Percentiles rank a stretch among this genome's conserved stretches.
Evolutionary conservation across 2,329 filamentous ascomycete genomes (phyloP).

Genomic region (Talaromyces funiculosus): DNA sequence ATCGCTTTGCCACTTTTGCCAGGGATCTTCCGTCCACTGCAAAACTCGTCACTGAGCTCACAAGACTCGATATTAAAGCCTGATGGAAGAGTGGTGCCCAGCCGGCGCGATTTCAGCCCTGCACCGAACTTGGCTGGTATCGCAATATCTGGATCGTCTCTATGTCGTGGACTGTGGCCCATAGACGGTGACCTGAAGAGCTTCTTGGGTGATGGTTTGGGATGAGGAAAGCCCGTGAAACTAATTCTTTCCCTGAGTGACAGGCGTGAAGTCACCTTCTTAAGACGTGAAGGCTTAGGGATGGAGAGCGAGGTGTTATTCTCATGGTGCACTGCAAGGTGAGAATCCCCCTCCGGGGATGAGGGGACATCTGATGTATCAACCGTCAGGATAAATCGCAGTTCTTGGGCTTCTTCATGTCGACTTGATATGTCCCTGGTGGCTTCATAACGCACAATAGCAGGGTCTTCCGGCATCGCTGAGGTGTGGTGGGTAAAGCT

Average conservation of each 20-base stretch:
- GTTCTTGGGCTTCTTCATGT: background rate
- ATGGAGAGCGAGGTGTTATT: slow-evolving; percentile 11
- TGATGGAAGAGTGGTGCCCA: slow-evolving; percentile 68
- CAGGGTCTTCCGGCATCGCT: slow-evolving; percentile 16
- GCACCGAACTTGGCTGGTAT: slow-evolving; percentile 64
- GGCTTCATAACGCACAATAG: background rate
- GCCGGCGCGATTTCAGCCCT: slow-evolving; percentile 70
- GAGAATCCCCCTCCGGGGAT: background rate
- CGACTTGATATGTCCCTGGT: background rate
- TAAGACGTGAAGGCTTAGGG: slow-evolving; percentile 15
- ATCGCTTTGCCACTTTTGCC: slow-evolving; percentile 68
- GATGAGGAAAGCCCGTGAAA: slow-evolving; percentile 21
- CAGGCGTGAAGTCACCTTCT: slow-evolving; percentile 20
- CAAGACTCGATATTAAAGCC: slow-evolving; percentile 67
- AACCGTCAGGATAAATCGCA: background rate
- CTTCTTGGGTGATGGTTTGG: slow-evolving; percentile 16
- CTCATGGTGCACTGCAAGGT: background rate
- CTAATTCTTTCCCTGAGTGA: slow-evolving; percentile 23
- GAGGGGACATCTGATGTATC: background rate
- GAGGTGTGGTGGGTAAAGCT: slow-evolving; percentile 28
- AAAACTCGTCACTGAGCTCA: slow-evolving; percentile 64
- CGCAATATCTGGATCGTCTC: slow-evolving; percentile 28
- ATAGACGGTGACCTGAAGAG: slow-evolving; percentile 24
- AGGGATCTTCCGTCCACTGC: slow-evolving; percentile 63
- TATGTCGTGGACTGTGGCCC: slow-evolving; percentile 19